Base-by-base conservation (phyloP, 1,284 basidiomycete genomes). In the Rhodotorula sp. region DNA sequence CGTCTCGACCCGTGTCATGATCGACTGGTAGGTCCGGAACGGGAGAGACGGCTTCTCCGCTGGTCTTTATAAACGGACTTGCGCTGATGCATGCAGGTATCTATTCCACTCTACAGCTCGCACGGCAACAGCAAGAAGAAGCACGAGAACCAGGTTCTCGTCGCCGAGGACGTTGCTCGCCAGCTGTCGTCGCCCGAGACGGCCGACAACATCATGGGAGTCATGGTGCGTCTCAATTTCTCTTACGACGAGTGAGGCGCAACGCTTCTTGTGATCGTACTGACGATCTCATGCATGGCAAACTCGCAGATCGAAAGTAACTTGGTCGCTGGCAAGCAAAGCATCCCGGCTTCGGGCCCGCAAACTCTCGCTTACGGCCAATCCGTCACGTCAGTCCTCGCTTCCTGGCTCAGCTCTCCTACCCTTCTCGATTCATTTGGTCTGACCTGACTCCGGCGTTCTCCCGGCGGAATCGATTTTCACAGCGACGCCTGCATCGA, bases 261-360 rank as follows among this genome's bases (percentile, higher is more conserved):
- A 8, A 34, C 5, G 34, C 5, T 34, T 5, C 21, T 16, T 26
- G 43, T 34, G 34, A n/a, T 19, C 15, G 38, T 2, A n/a, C 34
- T 26, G 38, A 15, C 14, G 28, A 16, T 21, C 6, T 5, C 2
- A 26, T 34, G 34, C 0, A 6, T 10, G 26, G 34, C n/a, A 7
- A 19, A 6, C 16, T 15, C 23, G 26, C 61, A 67, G 66, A 86
- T 98, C 73, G 97, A 99, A 82, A 92, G 90, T 61, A 95, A 99
- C 81, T 85, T 98, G 69, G 86, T 91, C 60, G 95, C 93, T 77
- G 90, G 91, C 43, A 87, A 91, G 54, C 94, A 97, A 81, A 88
- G 92, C 77, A 90, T 97, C 70, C 90, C 93, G 12, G 79, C 87
- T 2, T 86, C 87, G 54, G 93, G 93, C 3, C 89, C 89, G 2